A percentile compares a stretch with the other conserved stretches of the same genome.
Conservation (phyloP, 306 rosid species). For the Biancaea sappan region DNA sequence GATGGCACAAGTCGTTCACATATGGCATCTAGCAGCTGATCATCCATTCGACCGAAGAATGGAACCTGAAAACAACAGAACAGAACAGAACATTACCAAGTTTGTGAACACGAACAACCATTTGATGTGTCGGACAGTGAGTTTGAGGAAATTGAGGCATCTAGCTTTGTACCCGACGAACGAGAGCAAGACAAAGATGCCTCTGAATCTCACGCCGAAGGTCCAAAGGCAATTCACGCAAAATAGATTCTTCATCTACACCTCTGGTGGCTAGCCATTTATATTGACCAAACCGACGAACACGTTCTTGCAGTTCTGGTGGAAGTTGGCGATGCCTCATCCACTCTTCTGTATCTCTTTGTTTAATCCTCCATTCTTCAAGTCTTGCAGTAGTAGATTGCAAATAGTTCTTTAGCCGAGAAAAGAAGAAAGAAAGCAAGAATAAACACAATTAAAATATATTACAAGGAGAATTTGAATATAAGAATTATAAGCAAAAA, state of each 20-base stretch:
- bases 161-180: slow-evolving; percentile 57
- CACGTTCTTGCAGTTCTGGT: slow-evolving; percentile 65
- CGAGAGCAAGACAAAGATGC: slow-evolving; percentile 82
- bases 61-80: slow-evolving; percentile 57
- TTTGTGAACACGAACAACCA: background rate
- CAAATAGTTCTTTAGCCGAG: slow-evolving; percentile 54
- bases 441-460: background rate
- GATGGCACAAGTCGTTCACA: slow-evolving; percentile 88
- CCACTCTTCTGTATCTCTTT: slow-evolving; percentile 95
- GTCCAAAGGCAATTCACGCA: slow-evolving; percentile 74
- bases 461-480: background rate
- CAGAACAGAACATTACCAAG: background rate
- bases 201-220: slow-evolving; percentile 84
- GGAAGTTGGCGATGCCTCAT: slow-evolving; percentile 96
- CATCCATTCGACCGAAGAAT: slow-evolving; percentile 88
- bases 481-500: background rate
- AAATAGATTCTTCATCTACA: slow-evolving; percentile 80
- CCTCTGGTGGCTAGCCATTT: slow-evolving; percentile 95
- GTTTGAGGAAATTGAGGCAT: background rate
- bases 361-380: slow-evolving; percentile 86
- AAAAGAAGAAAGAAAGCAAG: background rate
- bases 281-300: slow-evolving; percentile 81
- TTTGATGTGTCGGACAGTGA: background rate
- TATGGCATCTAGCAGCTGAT: slow-evolving; percentile 85
- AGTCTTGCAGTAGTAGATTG: slow-evolving; percentile 86